Evolutionary conservation across 2,329 filamentous ascomycete genomes (phyloP), one percentile per base, ranked within the genome.

Genomic region (Rhinocladiella mackenziei): DNA sequence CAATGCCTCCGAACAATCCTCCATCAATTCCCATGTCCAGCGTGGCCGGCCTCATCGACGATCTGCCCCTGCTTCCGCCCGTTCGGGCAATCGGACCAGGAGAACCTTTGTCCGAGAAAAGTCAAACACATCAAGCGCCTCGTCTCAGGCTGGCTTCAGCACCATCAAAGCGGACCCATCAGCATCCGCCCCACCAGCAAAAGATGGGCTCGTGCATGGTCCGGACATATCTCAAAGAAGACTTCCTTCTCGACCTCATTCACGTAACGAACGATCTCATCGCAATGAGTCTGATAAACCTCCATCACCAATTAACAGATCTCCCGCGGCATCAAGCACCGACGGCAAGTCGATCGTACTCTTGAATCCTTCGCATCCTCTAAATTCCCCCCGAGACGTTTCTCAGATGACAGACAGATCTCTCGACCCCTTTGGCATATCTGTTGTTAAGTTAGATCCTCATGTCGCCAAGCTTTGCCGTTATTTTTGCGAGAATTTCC

Each of bases 11-110:
- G 53, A 55, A 41, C 48, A 51, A 38, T 44, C 50, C 15, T 43
- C 50, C 19, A 55, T 55, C 31, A 53, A 55, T 33, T 51, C 48
- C 26, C 43, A 53, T 30, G 53, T 55, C 4, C 53, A 55, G 37
- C 42, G 51, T 20, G 50, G 50, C 20, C 46, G 50, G 11, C 46
- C 43, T 23, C 50, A 53, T 18, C 41, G 39, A 22, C 43, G 50
- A n/a, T 50, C 46, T 28, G 46, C 26, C 8, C 33, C 40, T 26
- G 42, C 32, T 20, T 18, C 39, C 32, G 44, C 43, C 31, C 50
- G 50, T 25, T 31, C 43, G 4, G 43, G 28, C 19, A 29, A 22
- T 23, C 31, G 37, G 23, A 23, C 34, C 17, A 41, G 50, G 38
- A 35, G 18, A 18, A 39, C 32, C 17, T 32, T 29, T 23, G 29